Base-by-base conservation (phyloP, 1,284 basidiomycete genomes). In the Calocybe gambosa region DNA sequence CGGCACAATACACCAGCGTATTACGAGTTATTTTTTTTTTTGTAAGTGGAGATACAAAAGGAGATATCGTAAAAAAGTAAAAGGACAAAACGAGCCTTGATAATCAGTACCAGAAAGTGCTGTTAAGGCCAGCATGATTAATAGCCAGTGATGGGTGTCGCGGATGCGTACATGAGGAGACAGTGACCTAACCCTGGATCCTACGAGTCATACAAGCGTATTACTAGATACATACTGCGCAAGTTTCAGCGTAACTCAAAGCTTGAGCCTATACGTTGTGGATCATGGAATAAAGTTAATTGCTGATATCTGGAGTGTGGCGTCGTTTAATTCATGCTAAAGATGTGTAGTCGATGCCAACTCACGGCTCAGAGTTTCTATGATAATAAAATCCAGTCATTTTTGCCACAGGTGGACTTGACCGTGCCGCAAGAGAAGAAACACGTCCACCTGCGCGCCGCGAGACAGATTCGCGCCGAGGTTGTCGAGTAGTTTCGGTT, bases 351-450 rank as follows among this genome's bases (percentile, higher is more conserved):
- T 47, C 36, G 34, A 21, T 43, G 13, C 20, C 16, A 19, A 79
- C 85, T 68, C 60, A 91, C 81, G 88, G 88, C 58, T 91, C 88
- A 45, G 85, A 89, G 58, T 89, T 87, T 69, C 87, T 85, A 68
- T 96, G 93, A 69, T 89, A 96, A 68, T 96, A 97, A 67, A 91
- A 95, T 20, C 90, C 89, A 53, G 78, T 85, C 86, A 93, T 92
- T 37, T 78, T 82, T 13, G 84, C 84, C 46, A 75, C 73, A 12
- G 74, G 71, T 15, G 69, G 58, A 38, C 62, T 60, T 43, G 66
- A 58, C 39, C 65, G 63, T 28, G 73, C 69, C 29, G 64, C 62
- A 16, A 66, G 49, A n/a, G 71, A 68, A 38, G 74, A 61, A 25
- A 67, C 65, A 26, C 67, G 64, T 29, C 45, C 42, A 43, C 56